Base-by-base conservation (phyloP, 352 stramenopile species). In the Pythium rishiriense region DNA sequence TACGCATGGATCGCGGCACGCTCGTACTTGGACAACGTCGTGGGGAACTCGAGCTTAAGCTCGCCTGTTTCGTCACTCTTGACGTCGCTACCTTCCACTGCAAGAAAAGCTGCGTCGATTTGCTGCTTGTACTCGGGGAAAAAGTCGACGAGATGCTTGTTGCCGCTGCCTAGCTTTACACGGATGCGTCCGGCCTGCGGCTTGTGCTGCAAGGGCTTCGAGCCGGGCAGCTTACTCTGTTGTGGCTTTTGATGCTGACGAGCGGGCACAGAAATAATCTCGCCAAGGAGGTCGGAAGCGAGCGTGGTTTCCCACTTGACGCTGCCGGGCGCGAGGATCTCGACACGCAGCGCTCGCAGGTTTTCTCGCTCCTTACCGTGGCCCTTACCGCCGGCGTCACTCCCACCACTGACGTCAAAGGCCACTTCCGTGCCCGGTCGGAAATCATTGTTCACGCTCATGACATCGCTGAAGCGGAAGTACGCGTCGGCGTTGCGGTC, bases 381-480 rank as follows among this genome's bases (percentile, higher is more conserved):
- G 17, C 43, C 28, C 22, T 54, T 39, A 9, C 37, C 15, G 7
- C 25, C 19, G n/a, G 35, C 42, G 29, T 9, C n/a, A 15, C 24
- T 71, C 49, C 62, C 63, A 25, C 82, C 75, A 39, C 58, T 66
- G 59, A 92, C 73, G 43, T 92, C 83, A 66, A 94, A 94, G 11
- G 83, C 80, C 35, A 91, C 79, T 58, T 94, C 85, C 0, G 74
- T 83, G 53, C 78, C 80, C 37, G 68, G 56, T 6, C 72, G 79
- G 43, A 91, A 77, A 63, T 81, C 76, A 12, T 72, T 73, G 43
- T 50, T 69, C 24, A 74, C 64, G 26, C 73, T 80, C 74, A 94
- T 87, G 5, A 94, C 83, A 58, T 94, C 85, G 14, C 76, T 76
- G 42, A 94, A 87, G 41, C 83, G 79, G 49, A 94, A 94, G 64